Evolutionary conservation across 2,329 filamentous ascomycete genomes (phyloP), one percentile per base, ranked within the genome.

Genomic region (Neopestalotiopsis sp.): DNA sequence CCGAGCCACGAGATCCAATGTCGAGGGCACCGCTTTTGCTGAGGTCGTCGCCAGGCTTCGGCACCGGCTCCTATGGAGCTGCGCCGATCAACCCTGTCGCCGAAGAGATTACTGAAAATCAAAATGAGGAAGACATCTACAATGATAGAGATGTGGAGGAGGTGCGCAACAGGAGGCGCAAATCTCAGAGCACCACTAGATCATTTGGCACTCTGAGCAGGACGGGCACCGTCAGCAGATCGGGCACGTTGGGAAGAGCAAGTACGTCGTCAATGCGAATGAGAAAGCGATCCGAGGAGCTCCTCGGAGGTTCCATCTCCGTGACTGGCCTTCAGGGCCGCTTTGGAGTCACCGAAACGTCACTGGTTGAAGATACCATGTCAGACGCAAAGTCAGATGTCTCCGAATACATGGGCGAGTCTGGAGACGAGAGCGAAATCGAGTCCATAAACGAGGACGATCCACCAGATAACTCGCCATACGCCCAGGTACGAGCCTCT

Each of bases 401-500:
- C 34, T 76, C 74, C 13, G 57, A 68, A 20, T 40, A 13, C 38
- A 66, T 71, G 6, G 74, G 75, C 17, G 74, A 75, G n/a, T 78
- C 79, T n/a, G 77, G 78, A 12, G 81, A 80, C 32, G 81, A 82
- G 17, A 78, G 73, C 49, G 75, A 75, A 28, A 72, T 71, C 69
- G 71, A 74, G 20, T 28, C 32, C 17, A 69, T 62, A n/a, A 65
- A 82, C 24, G 84, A 88, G 32, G 81, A 85, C 40, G 81, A 89
- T 70, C 86, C 88, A 13, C 83, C 86, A 17, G 91, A 93, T 76
- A 91, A 94, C 79, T 94, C 92, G 0, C 90, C 91, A 12, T 94
- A 95, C 77, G 85, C 93, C 60, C 91, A 94, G 77, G 94, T 96
- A 49, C 89, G 93, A 68, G 93, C 93, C 59, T 94, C 92, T 0